Conservation (phyloP, 306 rosid genomes). For the Sindora glabra region DNA sequence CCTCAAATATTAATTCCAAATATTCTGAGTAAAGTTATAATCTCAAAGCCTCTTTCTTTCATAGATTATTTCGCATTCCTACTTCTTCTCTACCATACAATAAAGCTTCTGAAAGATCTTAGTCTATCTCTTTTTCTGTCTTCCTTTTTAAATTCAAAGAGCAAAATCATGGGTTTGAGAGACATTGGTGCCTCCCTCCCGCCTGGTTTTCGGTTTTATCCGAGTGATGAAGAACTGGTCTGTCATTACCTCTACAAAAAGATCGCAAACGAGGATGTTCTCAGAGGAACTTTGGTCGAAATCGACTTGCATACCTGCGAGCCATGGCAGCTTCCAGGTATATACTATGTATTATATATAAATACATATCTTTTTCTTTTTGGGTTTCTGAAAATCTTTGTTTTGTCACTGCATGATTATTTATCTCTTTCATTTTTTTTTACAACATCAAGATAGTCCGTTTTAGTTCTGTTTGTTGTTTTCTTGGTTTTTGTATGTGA, state of each 20-base stretch:
- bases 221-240: slow-evolving; percentile 87
- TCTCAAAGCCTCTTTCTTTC: slow-evolving; percentile 17
- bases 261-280: slow-evolving; percentile 63
- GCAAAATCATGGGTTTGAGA: slow-evolving; percentile 73
- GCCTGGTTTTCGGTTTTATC: slow-evolving; percentile 94
- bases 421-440: neutral
- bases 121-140: too few relatives aligned
- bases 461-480: neutral
- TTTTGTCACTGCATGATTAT: slow-evolving; percentile 1
- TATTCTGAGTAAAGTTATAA: too few relatives aligned
- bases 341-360: too few relatives aligned
- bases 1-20: slow-evolving; percentile 30
- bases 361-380: neutral
- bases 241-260: slow-evolving; percentile 89
- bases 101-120: too few relatives aligned
- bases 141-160: too few relatives aligned
- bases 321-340: slow-evolving; percentile 99
- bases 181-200: slow-evolving; percentile 95
- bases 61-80: slow-evolving; percentile 24
- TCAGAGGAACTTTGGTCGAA: slow-evolving; percentile 84
- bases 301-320: slow-evolving; percentile 90
- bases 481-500: neutral
- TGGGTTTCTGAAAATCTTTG: neutral
- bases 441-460: neutral
- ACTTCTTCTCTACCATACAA: too few relatives aligned